Base-by-base conservation (phyloP, 768 basidiomycete species). In the Paxillus rubicundulus region DNA sequence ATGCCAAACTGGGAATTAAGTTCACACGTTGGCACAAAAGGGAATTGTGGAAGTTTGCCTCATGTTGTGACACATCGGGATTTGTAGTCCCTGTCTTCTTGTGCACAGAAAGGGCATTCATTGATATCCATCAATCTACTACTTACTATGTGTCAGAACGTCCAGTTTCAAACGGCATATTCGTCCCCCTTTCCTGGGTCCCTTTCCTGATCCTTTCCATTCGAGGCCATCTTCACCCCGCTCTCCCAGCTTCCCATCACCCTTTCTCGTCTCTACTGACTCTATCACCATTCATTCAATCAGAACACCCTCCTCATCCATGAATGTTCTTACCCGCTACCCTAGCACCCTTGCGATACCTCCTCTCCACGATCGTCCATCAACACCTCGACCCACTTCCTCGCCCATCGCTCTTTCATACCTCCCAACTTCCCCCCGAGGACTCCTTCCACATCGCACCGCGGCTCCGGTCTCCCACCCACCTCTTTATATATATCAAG, bases 31-130 rank as follows among this genome's bases (percentile, higher is more conserved):
- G 0, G 43, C 47, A 21, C 5, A 59, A 44, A 45, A 45, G 59
- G 62, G 13, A 66, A 51, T 58, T 53, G 38, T 27, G 55, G 64
- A 44, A 52, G 17, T 45, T 41, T 52, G 66, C 67, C 68, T 69
- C 68, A 69, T 69, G 69, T 63, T 47, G 7, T 41, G 53, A 51
- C 32, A 51, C 32, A 55, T 55, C 68, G 67, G 67, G 17, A 50
- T 60, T 57, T 70, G 41, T 68, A 62, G 67, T 60, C 62, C 69
- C 69, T 69, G 65, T 34, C 57, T 61, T 55, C 56, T 56, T 56
- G 46, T 54, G 30, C 40, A 27, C 47, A 57, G 24, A 50, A 42
- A 34, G 48, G 65, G 60, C 45, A 38, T 69, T 65, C 59, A 13
- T 45, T 70, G 60, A 69, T 62, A 49, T 24, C 21, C 42, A 59